Evolutionary conservation across 352 stramenopile species (phyloP).

Genomic region (Peronospora farinosa): DNA sequence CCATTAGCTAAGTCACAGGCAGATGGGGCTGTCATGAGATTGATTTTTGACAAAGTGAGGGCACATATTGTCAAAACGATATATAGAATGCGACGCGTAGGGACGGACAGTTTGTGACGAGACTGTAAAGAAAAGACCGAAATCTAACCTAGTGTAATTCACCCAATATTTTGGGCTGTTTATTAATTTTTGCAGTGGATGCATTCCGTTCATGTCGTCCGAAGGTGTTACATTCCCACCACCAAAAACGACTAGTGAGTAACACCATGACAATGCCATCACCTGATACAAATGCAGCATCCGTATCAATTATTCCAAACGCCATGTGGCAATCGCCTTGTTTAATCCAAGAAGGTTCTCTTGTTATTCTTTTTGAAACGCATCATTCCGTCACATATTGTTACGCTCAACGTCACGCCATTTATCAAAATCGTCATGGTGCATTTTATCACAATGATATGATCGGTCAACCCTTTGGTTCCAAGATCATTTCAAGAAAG

Average conservation of each 20-base stretch:
- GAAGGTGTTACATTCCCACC: slow-evolving; percentile 2
- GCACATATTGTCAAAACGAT: too few relatives aligned
- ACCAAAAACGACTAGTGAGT: not conserved
- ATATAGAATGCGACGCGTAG: too few relatives aligned
- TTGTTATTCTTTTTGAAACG: slow-evolving; percentile 98
- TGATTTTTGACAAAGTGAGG: not conserved
- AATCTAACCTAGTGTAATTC: too few relatives aligned
- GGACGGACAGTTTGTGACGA: too few relatives aligned
- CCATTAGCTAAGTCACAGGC: slow-evolving; percentile 13
- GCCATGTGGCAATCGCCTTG: slow-evolving; percentile 55
- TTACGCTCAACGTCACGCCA: slow-evolving; percentile 86
- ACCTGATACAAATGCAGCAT: slow-evolving; percentile 22
- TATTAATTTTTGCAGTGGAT: too few relatives aligned
- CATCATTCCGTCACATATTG: slow-evolving; percentile 94
- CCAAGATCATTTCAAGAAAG: slow-evolving; percentile 63
- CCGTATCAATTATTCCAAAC: slow-evolving; percentile 42
- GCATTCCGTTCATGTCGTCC: not conserved
- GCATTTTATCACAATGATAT: slow-evolving; percentile 97
- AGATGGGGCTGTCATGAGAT: not conserved
- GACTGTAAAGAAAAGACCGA: too few relatives aligned
- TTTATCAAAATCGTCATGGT: slow-evolving; percentile 95
- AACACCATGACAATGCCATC: slow-evolving; percentile 27
- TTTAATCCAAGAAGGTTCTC: slow-evolving; percentile 68
- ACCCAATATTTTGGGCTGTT: too few relatives aligned
- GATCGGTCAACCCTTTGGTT: slow-evolving; percentile 83